Evolutionary conservation across 495 filamentous ascomycete species (phyloP).

Genomic region (Penicillium canariense): DNA sequence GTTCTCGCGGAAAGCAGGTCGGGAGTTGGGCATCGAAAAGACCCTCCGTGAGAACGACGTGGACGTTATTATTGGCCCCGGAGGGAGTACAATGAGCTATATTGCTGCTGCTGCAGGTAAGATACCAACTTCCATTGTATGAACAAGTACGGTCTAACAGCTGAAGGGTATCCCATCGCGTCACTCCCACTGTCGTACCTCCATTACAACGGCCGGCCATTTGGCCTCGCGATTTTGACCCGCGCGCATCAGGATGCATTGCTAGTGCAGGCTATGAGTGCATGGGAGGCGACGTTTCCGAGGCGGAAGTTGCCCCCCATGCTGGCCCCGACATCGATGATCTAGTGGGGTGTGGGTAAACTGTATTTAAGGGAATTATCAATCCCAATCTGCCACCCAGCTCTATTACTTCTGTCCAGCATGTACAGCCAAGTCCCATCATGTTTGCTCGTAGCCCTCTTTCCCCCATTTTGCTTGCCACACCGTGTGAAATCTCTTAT

Average conservation of each 20-base stretch:
- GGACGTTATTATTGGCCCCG: not conserved
- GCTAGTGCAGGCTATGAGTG: not conserved
- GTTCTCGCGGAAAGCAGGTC: not conserved
- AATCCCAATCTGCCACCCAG: no score
- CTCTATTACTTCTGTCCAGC: no score
- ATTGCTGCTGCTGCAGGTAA: not conserved
- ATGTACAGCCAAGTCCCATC: no score
- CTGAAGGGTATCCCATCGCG: not conserved
- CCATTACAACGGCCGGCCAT: not conserved
- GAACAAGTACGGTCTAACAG: not conserved
- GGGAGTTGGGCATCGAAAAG: not conserved
- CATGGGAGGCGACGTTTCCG: not conserved
- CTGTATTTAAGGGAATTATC: no score
- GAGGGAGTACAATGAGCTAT: not conserved
- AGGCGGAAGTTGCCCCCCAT: not conserved
- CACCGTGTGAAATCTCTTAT: no score
- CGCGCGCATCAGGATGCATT: not conserved
- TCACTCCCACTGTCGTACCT: not conserved
- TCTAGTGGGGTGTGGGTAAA: no score
- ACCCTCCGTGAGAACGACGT: not conserved
- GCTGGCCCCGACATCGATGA: no score
- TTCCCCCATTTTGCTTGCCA: no score
- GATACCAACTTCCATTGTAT: not conserved
- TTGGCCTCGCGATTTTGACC: not conserved
- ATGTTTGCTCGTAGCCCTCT: no score